These are phyloP conservation scores for Bryoglossum gracile DNA, from an alignment of 495 filamentous ascomycete genomes.

Conservation along the genomic window DNA sequence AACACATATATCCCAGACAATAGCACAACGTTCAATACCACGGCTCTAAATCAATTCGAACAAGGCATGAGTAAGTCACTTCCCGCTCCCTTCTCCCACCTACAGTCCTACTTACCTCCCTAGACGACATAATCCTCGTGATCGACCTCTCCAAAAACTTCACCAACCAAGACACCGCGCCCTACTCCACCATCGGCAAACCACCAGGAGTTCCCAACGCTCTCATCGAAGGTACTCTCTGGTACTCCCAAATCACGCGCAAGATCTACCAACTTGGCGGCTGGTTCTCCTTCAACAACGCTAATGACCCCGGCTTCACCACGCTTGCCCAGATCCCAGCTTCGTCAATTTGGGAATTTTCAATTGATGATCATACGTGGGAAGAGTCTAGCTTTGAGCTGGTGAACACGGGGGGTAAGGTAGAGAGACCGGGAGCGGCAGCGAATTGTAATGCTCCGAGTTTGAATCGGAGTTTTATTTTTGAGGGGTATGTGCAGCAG, in stretches of 20 bases:
- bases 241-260: conserved; percentile 3
- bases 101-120: not conserved
- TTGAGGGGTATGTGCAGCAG: conserved; percentile 7
- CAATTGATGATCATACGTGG: conserved; percentile 5
- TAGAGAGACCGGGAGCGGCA: conserved; percentile 4
- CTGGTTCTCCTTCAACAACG: conserved; percentile 9
- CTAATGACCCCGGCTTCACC: conserved; percentile 3
- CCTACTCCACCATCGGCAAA: conserved; percentile 5
- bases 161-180: conserved; percentile 11
- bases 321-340: not conserved
- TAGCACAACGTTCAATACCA: conserved; percentile 1
- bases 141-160: conserved; percentile 11
- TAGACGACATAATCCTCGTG: conserved; percentile 5
- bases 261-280: conserved; percentile 14
- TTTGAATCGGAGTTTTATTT: conserved; percentile 6
- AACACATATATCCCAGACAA: conserved; percentile 5
- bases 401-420: not conserved
- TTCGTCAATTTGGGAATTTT: conserved; percentile 10
- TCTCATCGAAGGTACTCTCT: conserved; percentile 7
- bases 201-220: conserved; percentile 5
- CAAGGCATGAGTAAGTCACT: conserved; percentile 8
- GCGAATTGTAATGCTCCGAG: conserved; percentile 6
- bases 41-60: not conserved
- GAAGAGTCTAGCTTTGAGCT: not conserved
- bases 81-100: not conserved